Percentiles rank a stretch among this genome's conserved stretches.
Evolutionary conservation across 768 basidiomycete species (phyloP).

Genomic region (Leccinum subgranulosum): DNA sequence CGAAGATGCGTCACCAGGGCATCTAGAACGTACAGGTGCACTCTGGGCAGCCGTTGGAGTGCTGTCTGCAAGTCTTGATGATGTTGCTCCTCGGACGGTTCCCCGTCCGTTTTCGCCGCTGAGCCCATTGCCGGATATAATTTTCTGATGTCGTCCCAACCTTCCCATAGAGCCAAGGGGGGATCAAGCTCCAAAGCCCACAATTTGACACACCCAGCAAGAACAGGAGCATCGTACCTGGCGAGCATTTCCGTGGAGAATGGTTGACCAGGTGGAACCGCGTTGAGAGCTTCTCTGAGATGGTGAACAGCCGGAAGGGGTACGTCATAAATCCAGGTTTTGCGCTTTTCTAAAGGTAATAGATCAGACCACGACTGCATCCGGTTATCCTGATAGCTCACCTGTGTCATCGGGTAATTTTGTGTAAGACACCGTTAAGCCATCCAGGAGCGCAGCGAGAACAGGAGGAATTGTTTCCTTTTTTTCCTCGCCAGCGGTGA

Average conservation of each 20-base stretch:
- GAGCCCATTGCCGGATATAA: conserved; percentile 80
- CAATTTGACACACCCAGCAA: conserved; percentile 82
- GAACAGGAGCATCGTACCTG: conserved; percentile 81
- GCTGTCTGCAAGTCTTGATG: conserved; percentile 59
- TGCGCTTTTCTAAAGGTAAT: conserved; percentile 65
- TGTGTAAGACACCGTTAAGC: conserved; percentile 60
- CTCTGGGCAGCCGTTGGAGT: conserved; percentile 68
- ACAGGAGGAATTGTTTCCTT: conserved; percentile 72
- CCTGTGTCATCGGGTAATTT: conserved; percentile 61
- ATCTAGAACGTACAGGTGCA: conserved; percentile 81
- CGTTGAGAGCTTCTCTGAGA: conserved; percentile 81
- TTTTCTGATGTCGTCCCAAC: conserved; percentile 88
- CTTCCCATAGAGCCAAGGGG: conserved; percentile 79
- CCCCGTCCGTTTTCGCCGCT: conserved; percentile 48
- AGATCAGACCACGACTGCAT: background rate
- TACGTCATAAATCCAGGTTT: conserved; percentile 93
- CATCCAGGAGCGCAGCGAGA: conserved; percentile 60
- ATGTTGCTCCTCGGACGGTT: conserved; percentile 53
- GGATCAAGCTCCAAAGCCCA: conserved; percentile 92
- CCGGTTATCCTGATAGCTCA: conserved; percentile 31
- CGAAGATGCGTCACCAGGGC: conserved; percentile 68
- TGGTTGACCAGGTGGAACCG: conserved; percentile 48
- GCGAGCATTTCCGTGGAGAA: conserved; percentile 55
- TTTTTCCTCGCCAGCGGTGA: conserved; percentile 54
- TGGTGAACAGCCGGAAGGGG: conserved; percentile 81